These are phyloP conservation scores for Berberis vulgaris DNA, from an alignment of 164 flowering plant genomes.

Conservation along the genomic window DNA sequence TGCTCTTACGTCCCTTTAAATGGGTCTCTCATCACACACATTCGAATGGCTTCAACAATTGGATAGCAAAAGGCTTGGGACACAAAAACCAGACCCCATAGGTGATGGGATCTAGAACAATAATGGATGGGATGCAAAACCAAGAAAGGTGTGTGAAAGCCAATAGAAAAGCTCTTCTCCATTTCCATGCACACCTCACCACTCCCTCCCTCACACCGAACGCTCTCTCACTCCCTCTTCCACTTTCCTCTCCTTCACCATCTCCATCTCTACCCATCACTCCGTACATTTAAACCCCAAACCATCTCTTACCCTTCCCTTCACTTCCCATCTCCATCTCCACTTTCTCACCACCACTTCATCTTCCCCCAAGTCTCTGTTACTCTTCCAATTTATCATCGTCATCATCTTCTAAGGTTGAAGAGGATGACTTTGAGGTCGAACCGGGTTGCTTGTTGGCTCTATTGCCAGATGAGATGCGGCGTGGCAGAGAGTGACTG, in stretches of 20 bases:
- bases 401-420: neutral
- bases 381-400: slow-evolving; percentile 5
- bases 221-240: neutral
- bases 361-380: slow-evolving; percentile 2
- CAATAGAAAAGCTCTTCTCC: neutral
- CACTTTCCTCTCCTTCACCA: slow-evolving; percentile 2
- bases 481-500: slow-evolving; percentile 37
- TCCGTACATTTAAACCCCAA: neutral
- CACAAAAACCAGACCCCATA: too few species aligned
- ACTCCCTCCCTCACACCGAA: too few species aligned
- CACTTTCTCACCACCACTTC: too few species aligned
- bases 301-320: neutral
- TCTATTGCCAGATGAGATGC: slow-evolving; percentile 69
- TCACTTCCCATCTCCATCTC: neutral
- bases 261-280: neutral
- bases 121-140: too few species aligned
- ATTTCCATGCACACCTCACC: neutral
- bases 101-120: too few species aligned
- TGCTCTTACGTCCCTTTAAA: too few species aligned
- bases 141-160: too few species aligned
- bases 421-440: slow-evolving; percentile 29
- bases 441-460: slow-evolving; percentile 66
- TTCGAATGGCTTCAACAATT: too few species aligned
- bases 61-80: too few species aligned
- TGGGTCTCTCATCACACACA: too few species aligned